Percentiles rank a stretch among this genome's conserved stretches.
These are phyloP conservation scores for Babesia bigemina DNA, from an alignment of 169 alveolate species.

Conservation along the genomic window DNA sequence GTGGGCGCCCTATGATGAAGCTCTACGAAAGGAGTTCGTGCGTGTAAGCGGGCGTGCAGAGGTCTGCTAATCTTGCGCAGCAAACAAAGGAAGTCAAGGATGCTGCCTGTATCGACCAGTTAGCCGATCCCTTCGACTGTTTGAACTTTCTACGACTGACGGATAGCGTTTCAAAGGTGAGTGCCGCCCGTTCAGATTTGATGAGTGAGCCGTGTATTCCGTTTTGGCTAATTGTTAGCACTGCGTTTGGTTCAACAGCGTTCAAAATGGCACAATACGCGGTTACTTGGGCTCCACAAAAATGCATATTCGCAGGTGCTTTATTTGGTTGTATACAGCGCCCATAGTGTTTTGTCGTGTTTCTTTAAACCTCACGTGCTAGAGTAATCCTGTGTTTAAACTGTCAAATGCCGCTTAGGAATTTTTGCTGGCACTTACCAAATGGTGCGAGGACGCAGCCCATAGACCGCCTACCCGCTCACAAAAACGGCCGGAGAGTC, in stretches of 20 bases:
- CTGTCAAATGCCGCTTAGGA: slow-evolving; percentile 13
- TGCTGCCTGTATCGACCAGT: slow-evolving; percentile 67
- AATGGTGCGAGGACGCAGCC: slow-evolving; percentile 80
- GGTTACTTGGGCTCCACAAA: too few species aligned
- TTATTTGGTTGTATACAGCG: too few species aligned
- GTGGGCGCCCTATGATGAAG: slow-evolving; percentile 59
- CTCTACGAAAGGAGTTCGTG: slow-evolving; percentile 44
- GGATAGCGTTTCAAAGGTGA: slow-evolving; percentile 46
- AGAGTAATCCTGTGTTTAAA: too few species aligned
- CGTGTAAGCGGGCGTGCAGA: slow-evolving; percentile 54
- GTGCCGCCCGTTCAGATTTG: slow-evolving; percentile 1
- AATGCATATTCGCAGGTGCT: too few species aligned
- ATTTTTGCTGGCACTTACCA: slow-evolving; percentile 70
- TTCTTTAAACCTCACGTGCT: too few species aligned
- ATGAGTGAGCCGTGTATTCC: not conserved
- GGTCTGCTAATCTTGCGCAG: slow-evolving; percentile 31
- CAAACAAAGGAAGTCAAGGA: slow-evolving; percentile 56
- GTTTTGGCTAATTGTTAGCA: too few species aligned
- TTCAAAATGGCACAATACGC: too few species aligned
- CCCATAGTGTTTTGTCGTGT: too few species aligned
- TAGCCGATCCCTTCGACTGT: slow-evolving; percentile 79
- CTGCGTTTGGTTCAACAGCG: too few species aligned
- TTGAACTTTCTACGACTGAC: slow-evolving; percentile 50
- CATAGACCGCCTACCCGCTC: slow-evolving; percentile 76
- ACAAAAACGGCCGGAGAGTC: slow-evolving; percentile 74